A percentile compares a stretch with the other conserved stretches of the same genome.
phyloP scores from a whole-genome alignment of 2,329 filamentous ascomycete genomes.

The Fusarium acutatum region DNA sequence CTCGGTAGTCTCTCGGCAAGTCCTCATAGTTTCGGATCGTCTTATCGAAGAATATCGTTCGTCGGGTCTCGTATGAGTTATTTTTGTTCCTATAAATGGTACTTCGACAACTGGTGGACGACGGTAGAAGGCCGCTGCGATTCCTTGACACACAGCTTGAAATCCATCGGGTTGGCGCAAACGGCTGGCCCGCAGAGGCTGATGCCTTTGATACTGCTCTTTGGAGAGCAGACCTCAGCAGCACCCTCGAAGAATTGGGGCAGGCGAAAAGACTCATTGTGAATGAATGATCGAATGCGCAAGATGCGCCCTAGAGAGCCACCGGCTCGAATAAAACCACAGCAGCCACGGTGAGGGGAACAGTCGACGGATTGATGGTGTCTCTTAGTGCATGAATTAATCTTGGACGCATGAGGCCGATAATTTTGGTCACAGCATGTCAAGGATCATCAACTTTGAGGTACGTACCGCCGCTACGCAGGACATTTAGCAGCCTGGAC shows the following conservation, averaged over 20 bases:
- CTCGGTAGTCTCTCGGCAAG: slow-evolving; percentile 65
- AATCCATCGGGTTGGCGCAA: slow-evolving; percentile 37
- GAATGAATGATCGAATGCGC: slow-evolving; percentile 30
- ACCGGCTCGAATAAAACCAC: slow-evolving; percentile 29
- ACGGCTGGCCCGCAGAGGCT: slow-evolving; percentile 27
- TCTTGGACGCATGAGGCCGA: slow-evolving; percentile 34
- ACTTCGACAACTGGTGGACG: slow-evolving; percentile 14
- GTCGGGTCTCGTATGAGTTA: slow-evolving; percentile 35
- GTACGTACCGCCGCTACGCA: slow-evolving; percentile 30
- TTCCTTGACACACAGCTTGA: slow-evolving; percentile 20
- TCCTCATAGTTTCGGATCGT: slow-evolving; percentile 64
- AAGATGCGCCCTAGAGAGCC: slow-evolving; percentile 37
- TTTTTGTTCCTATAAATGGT: slow-evolving; percentile 15
- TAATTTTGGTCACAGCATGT: slow-evolving; percentile 30
- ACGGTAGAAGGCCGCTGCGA: slow-evolving; percentile 5
- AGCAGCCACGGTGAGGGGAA: slow-evolving; percentile 15
- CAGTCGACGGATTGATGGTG: slow-evolving; percentile 32
- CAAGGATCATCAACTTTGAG: slow-evolving; percentile 7
- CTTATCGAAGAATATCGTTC: slow-evolving; percentile 48
- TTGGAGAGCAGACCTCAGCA: slow-evolving; percentile 43
- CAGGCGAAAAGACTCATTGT: slow-evolving; percentile 43
- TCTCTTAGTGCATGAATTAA: slow-evolving; percentile 39
- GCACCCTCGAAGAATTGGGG: slow-evolving; percentile 43
- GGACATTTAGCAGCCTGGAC: slow-evolving; percentile 29
- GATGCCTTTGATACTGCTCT: slow-evolving; percentile 32